phyloP scores from a whole-genome alignment of 1,139 yeast species.

The Diutina pseudorugosa region DNA sequence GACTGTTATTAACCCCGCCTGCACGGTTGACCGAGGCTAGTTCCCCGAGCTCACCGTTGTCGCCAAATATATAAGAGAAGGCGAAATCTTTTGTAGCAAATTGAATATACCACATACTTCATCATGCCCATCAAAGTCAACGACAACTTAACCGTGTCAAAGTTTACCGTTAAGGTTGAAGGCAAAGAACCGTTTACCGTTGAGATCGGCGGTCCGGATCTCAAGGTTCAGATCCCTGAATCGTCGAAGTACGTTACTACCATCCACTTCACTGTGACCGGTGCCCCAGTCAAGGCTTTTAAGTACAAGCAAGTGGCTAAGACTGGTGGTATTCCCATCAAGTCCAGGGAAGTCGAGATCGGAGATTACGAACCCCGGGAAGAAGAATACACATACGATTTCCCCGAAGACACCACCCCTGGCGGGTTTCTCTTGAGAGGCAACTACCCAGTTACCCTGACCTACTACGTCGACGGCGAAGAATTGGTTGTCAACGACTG shows the following conservation, averaged over 20 bases:
- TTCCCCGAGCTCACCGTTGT: not conserved
- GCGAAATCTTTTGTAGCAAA: not conserved
- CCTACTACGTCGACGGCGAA: constrained; percentile 17
- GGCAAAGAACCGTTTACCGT: constrained; percentile 18
- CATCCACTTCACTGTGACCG: constrained; percentile 21
- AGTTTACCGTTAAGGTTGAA: constrained; percentile 18
- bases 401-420: constrained; percentile 22
- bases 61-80: not conserved
- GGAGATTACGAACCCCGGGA: constrained; percentile 6
- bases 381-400: constrained; percentile 13
- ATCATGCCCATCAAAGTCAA: not conserved
- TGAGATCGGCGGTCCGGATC: constrained; percentile 19
- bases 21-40: not conserved
- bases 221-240: constrained; percentile 26
- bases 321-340: constrained; percentile 27
- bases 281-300: constrained; percentile 19
- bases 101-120: not conserved
- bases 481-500: constrained; percentile 17
- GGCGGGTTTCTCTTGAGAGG: constrained; percentile 25
- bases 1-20: not conserved
- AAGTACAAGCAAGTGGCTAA: constrained; percentile 26
- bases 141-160: constrained; percentile 18
- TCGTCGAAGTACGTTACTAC: constrained; percentile 23
- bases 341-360: constrained; percentile 19
- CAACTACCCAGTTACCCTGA: constrained; percentile 18